Base-by-base conservation (phyloP, 805 yeast species). In the Ogataea thermomethanolica region DNA sequence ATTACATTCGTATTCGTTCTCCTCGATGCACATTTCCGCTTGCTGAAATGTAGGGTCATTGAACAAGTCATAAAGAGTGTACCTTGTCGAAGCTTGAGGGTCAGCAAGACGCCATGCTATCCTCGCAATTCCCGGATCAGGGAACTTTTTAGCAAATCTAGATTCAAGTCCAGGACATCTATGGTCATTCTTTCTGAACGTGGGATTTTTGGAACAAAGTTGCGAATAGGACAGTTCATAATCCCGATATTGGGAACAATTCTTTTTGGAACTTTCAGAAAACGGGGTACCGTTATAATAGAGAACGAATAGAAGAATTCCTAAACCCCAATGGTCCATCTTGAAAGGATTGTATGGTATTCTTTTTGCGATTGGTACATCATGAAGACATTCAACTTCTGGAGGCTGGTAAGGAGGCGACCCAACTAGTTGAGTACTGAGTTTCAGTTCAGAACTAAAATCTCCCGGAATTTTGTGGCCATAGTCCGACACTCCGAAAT, bases 391-490 rank as follows among this genome's bases (percentile, higher is more conserved):
- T 79, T 78, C 76, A 7, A 84, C 89, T 61, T 84, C 93, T 1
- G 95, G 95, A 6, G 93, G 82, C 4, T 84, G 76, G 60, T 84
- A 85, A 2, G 95, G 95, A 3, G 95, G 87, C 0, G 91, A 82
- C 2, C 95, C 95, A 39, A 85, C 89, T 58, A 76, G 75, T 5
- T 80, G 70, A 22, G 74, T 69, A 29, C 59, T 53, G 36, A 53
- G 29, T 34, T 65, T 70, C 15, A 74, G 42, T 5, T 66, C 66
- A 10, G 78, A 68, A 0, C 60, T 47, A 25, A 73, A 65, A 59
- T 84, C 79, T 7, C 77, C 74, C 0, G 78, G 78, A 17, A 62
- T 68, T 39, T 65, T 74, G 57, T 80, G 82, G 15, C 82, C 85
- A 61, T 77, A 81, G 39, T 78, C 84, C 32, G 85, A 76, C 48